A percentile compares a stretch with the other conserved stretches of the same genome.
Evolutionary conservation across 768 basidiomycete species (phyloP).

Genomic region (Pleurotus tuber-regium): DNA sequence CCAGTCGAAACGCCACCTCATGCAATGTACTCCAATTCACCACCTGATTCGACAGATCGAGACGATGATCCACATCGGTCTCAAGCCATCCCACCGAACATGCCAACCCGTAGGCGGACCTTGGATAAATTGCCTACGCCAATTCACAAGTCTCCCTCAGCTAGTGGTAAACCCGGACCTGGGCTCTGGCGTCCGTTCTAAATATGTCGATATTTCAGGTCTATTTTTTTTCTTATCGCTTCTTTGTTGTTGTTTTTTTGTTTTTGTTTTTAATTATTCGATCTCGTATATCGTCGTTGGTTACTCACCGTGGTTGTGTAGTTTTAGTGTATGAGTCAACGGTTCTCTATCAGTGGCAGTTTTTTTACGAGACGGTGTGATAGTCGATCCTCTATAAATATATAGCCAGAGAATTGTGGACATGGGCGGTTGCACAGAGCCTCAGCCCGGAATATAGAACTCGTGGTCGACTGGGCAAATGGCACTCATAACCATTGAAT

Average conservation of each 20-base stretch:
- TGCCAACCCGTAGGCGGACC: not conserved
- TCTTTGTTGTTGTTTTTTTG: no score
- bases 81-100: not conserved
- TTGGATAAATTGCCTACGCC: not conserved
- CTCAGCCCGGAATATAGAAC: no score
- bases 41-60: not conserved
- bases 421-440: no score
- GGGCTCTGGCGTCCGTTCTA: conserved; percentile 6
- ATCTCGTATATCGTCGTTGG: conserved; percentile 6
- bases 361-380: not conserved
- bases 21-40: conserved; percentile 2
- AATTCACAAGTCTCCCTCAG: conserved; percentile 2
- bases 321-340: not conserved
- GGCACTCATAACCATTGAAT: no score
- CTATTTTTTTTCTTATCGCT: not conserved
- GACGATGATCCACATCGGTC: conserved; percentile 1
- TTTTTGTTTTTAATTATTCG: conserved; percentile 1
- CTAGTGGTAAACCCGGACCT: not conserved
- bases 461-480: no score
- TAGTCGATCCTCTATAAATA: not conserved
- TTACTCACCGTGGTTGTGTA: conserved; percentile 1
- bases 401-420: no score
- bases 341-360: not conserved
- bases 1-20: conserved; percentile 43
- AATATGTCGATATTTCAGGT: not conserved